Evolutionary conservation across 257 asterid genomes (phyloP), one percentile per base, ranked within the genome.

Genomic region (Verbascum thapsus): DNA sequence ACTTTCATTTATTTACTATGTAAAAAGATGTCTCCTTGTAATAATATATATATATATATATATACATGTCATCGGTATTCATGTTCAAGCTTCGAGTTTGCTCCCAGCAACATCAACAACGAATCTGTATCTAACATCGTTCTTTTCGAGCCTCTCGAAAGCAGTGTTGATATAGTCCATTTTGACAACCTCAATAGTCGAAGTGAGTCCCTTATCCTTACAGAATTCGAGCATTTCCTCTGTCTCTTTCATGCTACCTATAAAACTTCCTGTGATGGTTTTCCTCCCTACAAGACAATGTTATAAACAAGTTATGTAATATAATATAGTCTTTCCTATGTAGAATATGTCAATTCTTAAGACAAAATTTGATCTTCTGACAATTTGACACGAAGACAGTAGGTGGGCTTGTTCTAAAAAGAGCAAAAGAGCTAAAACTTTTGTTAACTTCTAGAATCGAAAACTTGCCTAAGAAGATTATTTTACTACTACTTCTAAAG

Each of bases 51-150:
- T 39, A 39, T n/a, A n/a, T n/a, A n/a, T n/a, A n/a, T n/a, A n/a
- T n/a, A n/a, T n/a, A n/a, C n/a, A n/a, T n/a, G 10, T 39, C n/a
- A n/a, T 39, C n/a, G 44, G n/a, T 2, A 8, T 12, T 0, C 0
- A 39, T 10, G 1, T 41, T 81, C 73, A 78, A 32, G 68, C 62
- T 10, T 72, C 80, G 10, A 91, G 87, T 10, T 88, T 82, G 95
- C 95, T 88, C 41, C 96, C 98, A 0, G 83, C 94, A 48, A 92
- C 91, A 67, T 92, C 98, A 2, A 92, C 89, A 7, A 89, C 98
- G 23, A 92, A 92, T 56, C 98, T 69, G 62, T 92, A 92, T 32
- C 98, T 74, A 18, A 92, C 98, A 8, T 92, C 97, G 53, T 89
- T 92, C 80, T 92, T 89, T 68, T 85, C 98, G 61, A 92, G 74